A percentile compares a stretch with the other conserved stretches of the same genome.
Conservation (phyloP, 2,329 filamentous ascomycete genomes). For the Ascocoryne sarcoides region DNA sequence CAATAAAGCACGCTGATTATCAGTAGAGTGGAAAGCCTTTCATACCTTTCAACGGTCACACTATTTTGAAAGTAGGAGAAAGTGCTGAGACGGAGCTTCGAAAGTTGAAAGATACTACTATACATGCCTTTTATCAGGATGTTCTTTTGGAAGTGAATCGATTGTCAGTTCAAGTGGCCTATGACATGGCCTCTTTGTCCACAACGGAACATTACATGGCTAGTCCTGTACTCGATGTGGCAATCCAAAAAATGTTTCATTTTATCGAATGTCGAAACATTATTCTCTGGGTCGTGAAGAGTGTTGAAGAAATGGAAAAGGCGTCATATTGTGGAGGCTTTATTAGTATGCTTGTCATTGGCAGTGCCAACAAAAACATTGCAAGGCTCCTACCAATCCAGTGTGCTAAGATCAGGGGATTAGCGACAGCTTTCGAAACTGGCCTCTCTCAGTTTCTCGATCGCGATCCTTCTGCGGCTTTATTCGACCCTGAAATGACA, state of each 20-base stretch:
- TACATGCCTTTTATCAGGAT: constrained; percentile 4
- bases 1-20: not conserved
- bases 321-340: constrained; percentile 4
- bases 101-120: constrained; percentile 1
- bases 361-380: constrained; percentile 1
- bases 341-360: constrained; percentile 9
- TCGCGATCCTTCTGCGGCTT: not conserved
- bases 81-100: not conserved
- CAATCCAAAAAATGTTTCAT: constrained; percentile 2
- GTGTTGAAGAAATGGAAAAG: constrained; percentile 2
- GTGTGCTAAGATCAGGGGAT: constrained; percentile 3
- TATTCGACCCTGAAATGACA: constrained; percentile 1
- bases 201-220: not conserved
- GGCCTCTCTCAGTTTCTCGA: constrained; percentile 4
- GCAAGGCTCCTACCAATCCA: constrained; percentile 8
- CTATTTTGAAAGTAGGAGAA: not conserved
- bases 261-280: constrained; percentile 12
- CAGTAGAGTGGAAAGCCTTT: constrained; percentile 2
- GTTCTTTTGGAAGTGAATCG: constrained; percentile 4
- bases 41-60: constrained; percentile 1
- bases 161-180: not conserved
- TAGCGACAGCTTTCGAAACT: constrained; percentile 4
- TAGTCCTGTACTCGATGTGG: constrained; percentile 1
- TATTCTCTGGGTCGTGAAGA: constrained; percentile 5
- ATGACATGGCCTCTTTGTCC: too few species aligned